Base-by-base conservation (phyloP, 345 rosid genomes). In the Eucalyptus caleyi region DNA sequence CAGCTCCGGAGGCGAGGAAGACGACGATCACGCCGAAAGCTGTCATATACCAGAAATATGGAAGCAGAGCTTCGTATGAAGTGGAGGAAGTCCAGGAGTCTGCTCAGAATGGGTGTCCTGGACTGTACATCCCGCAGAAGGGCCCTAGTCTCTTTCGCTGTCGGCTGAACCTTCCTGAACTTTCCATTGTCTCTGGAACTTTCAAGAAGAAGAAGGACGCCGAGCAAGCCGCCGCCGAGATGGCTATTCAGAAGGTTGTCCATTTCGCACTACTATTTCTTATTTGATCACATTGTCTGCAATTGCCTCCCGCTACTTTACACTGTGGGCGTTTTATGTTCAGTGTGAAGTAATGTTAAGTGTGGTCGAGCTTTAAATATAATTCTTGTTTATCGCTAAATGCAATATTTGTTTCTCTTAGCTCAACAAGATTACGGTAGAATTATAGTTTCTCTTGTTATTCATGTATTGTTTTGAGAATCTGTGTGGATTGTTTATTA, bases 151-250 rank as follows among this genome's bases (percentile, higher is more conserved):
- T 93, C 87, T 97, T 92, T 91, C 95, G 96, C 21, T 97, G 99
- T 93, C 91, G 88, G 89, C 95, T 97, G 94, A 93, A 97, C 90
- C 97, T 97, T 88, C 99, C 99, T 5, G 97, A 96, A 8, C 89
- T 95, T 62, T 90, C 92, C 88, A 94, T 97, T 86, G 92, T 94
- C 37, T 95, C 99, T 2, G 95, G 88, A 37, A 92, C 91, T 14
- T 97, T 91, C 81, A 94, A 90, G 91, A 97, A 93, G 93, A 97
- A 97, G 93, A 97, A 97, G 92, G 99, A 97, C 34, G 96, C 99
- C 2, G 99, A 97, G 93, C 99, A 95, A 88, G 94, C 94, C 93
- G 99, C 99, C 90, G 99, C 99, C 80, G 94, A 97, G 93, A 90
- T 94, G 91, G 99, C 98, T 80, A 87, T 97, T n/a, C 92, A 94